phyloP scores from a whole-genome alignment of 257 asterid genomes.

The Penstemon davidsonii region DNA sequence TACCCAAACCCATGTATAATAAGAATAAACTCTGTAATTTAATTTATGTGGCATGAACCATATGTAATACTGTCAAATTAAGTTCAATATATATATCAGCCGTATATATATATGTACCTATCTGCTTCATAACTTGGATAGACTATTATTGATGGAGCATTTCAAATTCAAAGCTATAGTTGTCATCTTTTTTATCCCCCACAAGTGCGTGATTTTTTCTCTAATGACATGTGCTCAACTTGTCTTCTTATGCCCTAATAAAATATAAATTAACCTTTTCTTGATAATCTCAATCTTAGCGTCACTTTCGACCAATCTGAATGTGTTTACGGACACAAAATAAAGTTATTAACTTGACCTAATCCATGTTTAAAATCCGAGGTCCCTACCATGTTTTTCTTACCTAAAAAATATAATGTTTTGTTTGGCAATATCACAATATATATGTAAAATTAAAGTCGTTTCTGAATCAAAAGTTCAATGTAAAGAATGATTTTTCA shows the following conservation, averaged over 20 bases:
- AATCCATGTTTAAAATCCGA: conserved; percentile 44
- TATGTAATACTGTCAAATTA: too few species aligned
- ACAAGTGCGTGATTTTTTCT: too few species aligned
- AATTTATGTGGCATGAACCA: too few species aligned
- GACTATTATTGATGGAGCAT: conserved; percentile 24
- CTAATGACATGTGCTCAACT: conserved; percentile 9
- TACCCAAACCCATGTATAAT: too few species aligned
- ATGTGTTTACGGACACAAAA: conserved; percentile 44
- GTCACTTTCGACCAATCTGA: conserved; percentile 43
- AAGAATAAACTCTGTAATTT: too few species aligned
- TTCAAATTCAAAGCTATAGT: neutral
- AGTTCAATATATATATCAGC: neutral
- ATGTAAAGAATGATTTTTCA: too few species aligned
- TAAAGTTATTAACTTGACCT: conserved; percentile 36
- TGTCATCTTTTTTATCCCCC: too few species aligned
- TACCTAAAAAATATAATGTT: conserved; percentile 35
- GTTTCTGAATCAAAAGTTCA: too few species aligned
- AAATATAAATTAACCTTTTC: conserved; percentile 34
- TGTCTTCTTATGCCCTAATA: conserved; percentile 34
- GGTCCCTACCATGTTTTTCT: conserved; percentile 48
- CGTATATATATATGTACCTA: neutral
- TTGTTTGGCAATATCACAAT: neutral
- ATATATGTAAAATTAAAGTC: too few species aligned
- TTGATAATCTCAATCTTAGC: conserved; percentile 45
- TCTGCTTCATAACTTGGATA: conserved; percentile 10